Evolutionary conservation across 768 basidiomycete genomes (phyloP), one percentile per base, ranked within the genome.

Genomic region (Rhizopogon vinicolor): DNA sequence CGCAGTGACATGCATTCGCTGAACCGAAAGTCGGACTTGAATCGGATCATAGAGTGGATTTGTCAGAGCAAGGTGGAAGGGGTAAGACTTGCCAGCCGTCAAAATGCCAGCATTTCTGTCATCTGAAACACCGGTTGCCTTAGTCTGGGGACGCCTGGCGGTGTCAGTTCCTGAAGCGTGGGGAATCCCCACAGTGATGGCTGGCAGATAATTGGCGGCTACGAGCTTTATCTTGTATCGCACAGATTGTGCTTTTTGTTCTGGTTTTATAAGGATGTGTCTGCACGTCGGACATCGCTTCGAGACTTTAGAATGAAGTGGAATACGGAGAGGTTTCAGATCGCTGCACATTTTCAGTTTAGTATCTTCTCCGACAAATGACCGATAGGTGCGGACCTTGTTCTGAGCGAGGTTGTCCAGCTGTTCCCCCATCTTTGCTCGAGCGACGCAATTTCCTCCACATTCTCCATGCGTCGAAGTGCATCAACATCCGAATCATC

Each of bases 161-260:
- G 64, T 60, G 55, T 72, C 65, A 49, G 69, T 59, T 3, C 3
- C 29, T 61, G 76, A 76, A 8, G 74, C 72, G 57, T 83, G 85
- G 19, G 89, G 88, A 35, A 91, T 76, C 39, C 79, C 71, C 37
- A 93, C 82, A 6, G 84, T 81, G 33, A 98, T 89, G 2, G 87
- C 82, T 0, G 97, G 97, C 14, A 99, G 78, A 71, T 98, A 98
- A 68, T 90, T 96, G 29, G 91, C 84, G 0, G 96, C 97, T 54
- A 96, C 91, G 50, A 98, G 85, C 71, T 98, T 98, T 73, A 99
- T 98, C 74, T 98, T 98, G 79, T 87, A 98, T 16, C 93, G 84
- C 39, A 91, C 88, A 16, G 91, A 93, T 62, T 93, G 92, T 0
- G 94, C 89, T 67, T 99, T 99, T 65, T 95, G 90, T 68, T 99